Base-by-base conservation (phyloP, 2,329 filamentous ascomycete species). In the Trichophyton rubrum region DNA sequence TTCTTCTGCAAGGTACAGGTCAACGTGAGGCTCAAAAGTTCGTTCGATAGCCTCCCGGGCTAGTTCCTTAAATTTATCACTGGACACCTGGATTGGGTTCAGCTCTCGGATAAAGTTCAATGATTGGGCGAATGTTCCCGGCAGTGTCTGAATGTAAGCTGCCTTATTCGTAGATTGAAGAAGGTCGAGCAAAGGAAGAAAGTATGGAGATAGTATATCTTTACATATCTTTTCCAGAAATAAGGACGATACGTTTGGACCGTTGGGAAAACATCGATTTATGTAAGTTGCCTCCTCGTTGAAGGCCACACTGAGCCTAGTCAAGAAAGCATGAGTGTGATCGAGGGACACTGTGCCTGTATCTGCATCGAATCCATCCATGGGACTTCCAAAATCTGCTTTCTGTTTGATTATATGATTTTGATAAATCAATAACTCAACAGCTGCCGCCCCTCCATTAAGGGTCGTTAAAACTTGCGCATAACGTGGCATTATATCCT, bases 1-100 rank as follows among this genome's bases (percentile, higher is more conserved):
- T 75, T 99, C 93, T 70, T 96, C 92, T 64, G 90, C 85, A 15
- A 99, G 78, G 71, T 97, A 99, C 1, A 95, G 76, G 70, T 96
- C 91, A n/a, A 97, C 79, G 70, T 97, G 92, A 43, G 88, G 90
- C 71, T 96, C 92, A 67, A 96, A 97, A 0, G 90, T 85, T 64
- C 81, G 82, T 15, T 85, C 76, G 13, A 91, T 80, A 58, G 90
- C 80, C 61, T 83, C 79, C 67, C 85, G 86, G 13, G 87, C 81
- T 65, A 85, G 84, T 8, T 85, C 80, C 51, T 80, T 73, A 56
- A 88, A 85, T 8, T 83, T 81, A 33, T 82, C 74, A 17, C 80
- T 78, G 0, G 83, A 84, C 27, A 70, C 71, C 33, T 79, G 82
- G 1, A 89, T 85, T 1, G 87, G 82, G 58, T 83, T 80, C 5